These are phyloP conservation scores for Hyphopichia fennica DNA, from an alignment of 1,139 yeast genomes.

Conservation along the genomic window DNA sequence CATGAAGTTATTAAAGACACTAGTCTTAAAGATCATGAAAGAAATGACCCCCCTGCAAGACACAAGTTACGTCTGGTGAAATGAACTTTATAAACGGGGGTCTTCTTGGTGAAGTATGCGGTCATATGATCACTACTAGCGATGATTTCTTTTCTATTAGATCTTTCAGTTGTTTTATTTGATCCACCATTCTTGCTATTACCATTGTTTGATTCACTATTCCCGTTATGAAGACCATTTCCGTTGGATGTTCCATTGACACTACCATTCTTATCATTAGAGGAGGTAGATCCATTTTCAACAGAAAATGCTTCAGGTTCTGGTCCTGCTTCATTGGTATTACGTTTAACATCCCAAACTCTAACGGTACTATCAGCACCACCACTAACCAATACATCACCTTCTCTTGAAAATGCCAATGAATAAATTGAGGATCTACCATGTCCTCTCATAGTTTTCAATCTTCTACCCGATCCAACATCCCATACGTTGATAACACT, in stretches of 20 bases:
- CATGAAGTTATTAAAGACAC: neutral
- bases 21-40: constrained; percentile 1
- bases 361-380: constrained; percentile 93
- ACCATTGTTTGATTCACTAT: constrained; percentile 8
- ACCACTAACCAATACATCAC: constrained; percentile 84
- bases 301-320: constrained; percentile 71
- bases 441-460: constrained; percentile 87
- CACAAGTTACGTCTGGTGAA: constrained; percentile 90
- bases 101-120: constrained; percentile 88
- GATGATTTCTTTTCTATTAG: constrained; percentile 63
- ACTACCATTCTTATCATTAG: constrained; percentile 8
- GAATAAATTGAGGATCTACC: constrained; percentile 87
- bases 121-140: constrained; percentile 92
- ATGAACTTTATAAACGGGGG: constrained; percentile 91
- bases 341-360: constrained; percentile 92
- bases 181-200: constrained; percentile 11
- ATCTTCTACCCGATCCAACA: constrained; percentile 82
- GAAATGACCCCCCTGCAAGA: constrained; percentile 87
- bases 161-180: constrained; percentile 27
- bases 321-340: constrained; percentile 77
- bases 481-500: constrained; percentile 91
- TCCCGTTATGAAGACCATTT: constrained; percentile 9
- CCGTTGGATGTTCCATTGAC: constrained; percentile 5
- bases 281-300: constrained; percentile 9
- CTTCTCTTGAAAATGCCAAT: constrained; percentile 81